These are phyloP conservation scores for Clitopilus hobsonii DNA, from an alignment of 768 basidiomycete genomes.

Conservation along the genomic window DNA sequence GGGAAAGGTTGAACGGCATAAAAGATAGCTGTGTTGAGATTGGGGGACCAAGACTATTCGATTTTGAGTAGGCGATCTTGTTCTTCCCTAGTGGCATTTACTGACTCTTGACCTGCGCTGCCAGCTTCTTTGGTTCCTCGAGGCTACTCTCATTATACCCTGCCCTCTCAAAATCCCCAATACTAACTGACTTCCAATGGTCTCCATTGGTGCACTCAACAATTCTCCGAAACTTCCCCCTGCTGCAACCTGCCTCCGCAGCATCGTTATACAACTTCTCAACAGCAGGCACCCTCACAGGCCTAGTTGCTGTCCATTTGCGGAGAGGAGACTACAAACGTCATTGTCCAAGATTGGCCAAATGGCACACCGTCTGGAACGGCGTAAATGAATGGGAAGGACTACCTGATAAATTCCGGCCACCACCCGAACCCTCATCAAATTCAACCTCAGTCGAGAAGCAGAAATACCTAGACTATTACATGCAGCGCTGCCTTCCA, in stretches of 20 bases:
- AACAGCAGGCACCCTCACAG: slow-evolving; percentile 24
- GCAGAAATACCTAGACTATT: slow-evolving; percentile 21
- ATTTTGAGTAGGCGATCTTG: slow-evolving; percentile 35
- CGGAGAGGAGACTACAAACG: slow-evolving; percentile 54
- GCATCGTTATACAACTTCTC: slow-evolving; percentile 14
- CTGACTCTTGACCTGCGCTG: slow-evolving; percentile 10
- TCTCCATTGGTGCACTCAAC: slow-evolving; percentile 54
- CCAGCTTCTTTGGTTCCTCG: slow-evolving; percentile 46
- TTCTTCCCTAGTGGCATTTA: slow-evolving; percentile 34
- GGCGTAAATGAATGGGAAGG: slow-evolving; percentile 43
- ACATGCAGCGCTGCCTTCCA: slow-evolving; percentile 32
- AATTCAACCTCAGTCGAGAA: not conserved
- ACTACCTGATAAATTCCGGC: slow-evolving; percentile 37
- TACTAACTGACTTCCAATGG: slow-evolving; percentile 53
- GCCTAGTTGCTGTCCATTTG: slow-evolving; percentile 50
- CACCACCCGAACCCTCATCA: slow-evolving; percentile 4
- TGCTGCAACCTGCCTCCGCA: slow-evolving; percentile 30
- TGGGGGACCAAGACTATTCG: slow-evolving; percentile 36
- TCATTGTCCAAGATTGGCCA: slow-evolving; percentile 47
- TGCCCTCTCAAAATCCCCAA: slow-evolving; percentile 40
- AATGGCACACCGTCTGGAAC: slow-evolving; percentile 40
- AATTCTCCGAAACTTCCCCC: slow-evolving; percentile 42
- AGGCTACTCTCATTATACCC: slow-evolving; percentile 41
- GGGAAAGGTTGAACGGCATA: slow-evolving; percentile 26
- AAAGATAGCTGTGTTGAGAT: slow-evolving; percentile 40